Evolutionary conservation across 2,329 filamentous ascomycete species (phyloP).

Genomic region (Aspergillus sp.): DNA sequence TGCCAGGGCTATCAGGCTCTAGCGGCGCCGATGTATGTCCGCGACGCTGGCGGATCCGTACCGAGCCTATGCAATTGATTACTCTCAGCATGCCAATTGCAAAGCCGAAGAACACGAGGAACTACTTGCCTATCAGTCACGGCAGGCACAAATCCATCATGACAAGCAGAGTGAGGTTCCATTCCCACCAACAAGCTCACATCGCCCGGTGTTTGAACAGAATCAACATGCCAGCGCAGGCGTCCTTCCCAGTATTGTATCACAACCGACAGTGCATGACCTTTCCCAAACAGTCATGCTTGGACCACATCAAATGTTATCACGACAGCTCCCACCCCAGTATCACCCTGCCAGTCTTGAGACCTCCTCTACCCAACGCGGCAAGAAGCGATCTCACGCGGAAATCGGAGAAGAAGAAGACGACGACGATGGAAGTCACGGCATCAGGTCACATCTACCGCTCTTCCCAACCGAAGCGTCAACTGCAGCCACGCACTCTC

Average conservation of each 20-base stretch:
- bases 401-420: constrained; percentile 23
- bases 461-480: constrained; percentile 27
- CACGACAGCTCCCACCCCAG: constrained; percentile 30
- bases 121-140: constrained; percentile 59
- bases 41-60: constrained; percentile 71
- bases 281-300: constrained; percentile 28
- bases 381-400: constrained; percentile 30
- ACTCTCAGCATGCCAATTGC: constrained; percentile 64
- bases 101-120: constrained; percentile 61
- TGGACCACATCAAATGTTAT: constrained; percentile 28
- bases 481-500: constrained; percentile 25
- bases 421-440: constrained; percentile 18
- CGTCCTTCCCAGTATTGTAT: constrained; percentile 25
- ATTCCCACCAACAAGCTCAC: constrained; percentile 27
- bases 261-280: constrained; percentile 25
- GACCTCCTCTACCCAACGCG: constrained; percentile 25
- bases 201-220: constrained; percentile 32
- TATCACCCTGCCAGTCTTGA: constrained; percentile 29
- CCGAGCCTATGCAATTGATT: constrained; percentile 73
- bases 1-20: constrained; percentile 69
- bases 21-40: constrained; percentile 68
- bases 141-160: constrained; percentile 34
- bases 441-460: constrained; percentile 25
- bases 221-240: constrained; percentile 36
- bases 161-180: constrained; percentile 27